Percentiles rank a stretch among this genome's conserved stretches.
These are phyloP conservation scores for Tritrichomonas musculus DNA, from an alignment of 208 protist species.

Conservation along the genomic window DNA sequence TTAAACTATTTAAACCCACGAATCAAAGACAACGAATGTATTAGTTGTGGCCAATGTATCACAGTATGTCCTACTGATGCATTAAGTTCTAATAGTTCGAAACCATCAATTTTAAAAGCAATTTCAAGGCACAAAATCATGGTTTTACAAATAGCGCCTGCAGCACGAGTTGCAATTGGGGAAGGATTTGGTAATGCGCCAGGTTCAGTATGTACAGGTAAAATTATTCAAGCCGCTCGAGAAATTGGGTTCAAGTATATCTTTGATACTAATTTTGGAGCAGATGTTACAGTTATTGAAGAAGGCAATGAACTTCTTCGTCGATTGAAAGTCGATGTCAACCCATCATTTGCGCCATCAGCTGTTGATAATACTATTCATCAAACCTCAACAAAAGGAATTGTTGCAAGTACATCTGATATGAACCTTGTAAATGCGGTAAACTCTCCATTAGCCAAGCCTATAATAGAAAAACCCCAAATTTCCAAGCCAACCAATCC, in stretches of 20 bases:
- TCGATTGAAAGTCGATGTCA: neutral
- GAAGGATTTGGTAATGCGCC: conserved; percentile 43
- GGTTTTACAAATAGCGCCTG: conserved; percentile 47
- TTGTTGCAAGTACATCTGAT: no score
- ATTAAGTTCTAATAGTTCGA: conserved; percentile 35
- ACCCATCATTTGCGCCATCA: no score
- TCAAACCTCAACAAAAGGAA: no score
- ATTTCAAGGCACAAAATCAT: conserved; percentile 23
- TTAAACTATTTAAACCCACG: neutral
- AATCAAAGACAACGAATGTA: conserved; percentile 46
- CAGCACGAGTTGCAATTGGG: conserved; percentile 41
- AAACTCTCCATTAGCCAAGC: no score
- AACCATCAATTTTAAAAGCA: conserved; percentile 28
- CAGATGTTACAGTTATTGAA: conserved; percentile 54
- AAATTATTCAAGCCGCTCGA: conserved; percentile 45
- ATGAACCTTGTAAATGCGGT: no score
- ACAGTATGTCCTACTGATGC: conserved; percentile 50
- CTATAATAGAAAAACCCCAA: no score
- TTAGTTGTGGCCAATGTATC: conserved; percentile 55
- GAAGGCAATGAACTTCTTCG: conserved; percentile 46
- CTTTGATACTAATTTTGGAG: conserved; percentile 52
- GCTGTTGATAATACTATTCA: no score
- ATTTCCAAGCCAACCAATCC: no score
- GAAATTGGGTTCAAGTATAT: conserved; percentile 50
- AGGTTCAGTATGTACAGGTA: conserved; percentile 30